Evolutionary conservation across 805 yeast species (phyloP), one percentile per base, ranked within the genome.

Genomic region (Lipomyces kockii): DNA sequence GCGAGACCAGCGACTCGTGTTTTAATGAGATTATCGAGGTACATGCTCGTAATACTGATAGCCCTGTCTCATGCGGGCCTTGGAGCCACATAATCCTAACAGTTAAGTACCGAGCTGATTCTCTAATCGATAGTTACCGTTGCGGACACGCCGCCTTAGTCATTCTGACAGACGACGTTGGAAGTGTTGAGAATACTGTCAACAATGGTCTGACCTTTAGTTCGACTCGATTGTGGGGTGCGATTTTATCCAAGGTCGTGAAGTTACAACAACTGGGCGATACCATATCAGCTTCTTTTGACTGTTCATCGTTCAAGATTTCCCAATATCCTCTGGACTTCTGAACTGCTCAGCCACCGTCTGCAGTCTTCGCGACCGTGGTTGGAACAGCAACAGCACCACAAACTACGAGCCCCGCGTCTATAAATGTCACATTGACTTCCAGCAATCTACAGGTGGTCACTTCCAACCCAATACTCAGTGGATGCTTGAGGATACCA

Each of bases 331-430:
- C 51, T 37, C 46, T 35, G 71, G 64, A 22, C n/a, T 25, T 29
- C 59, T 57, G 54, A 66, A 63, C 59, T 51, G 57, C 59, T 22
- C 66, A 12, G 68, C 66, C 17, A 61, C 58, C 46, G 64, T 52
- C 39, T 68, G 64, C 62, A 59, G 49, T 62, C 58, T 64, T 22
- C 72, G 72, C 39, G 72, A 69, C 63, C 66, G 72, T 22, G 72
- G 72, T 53, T 68, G 71, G 71, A 68, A 68, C 59, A 68, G 70
- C 12, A 29, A 53, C 27, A 70, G 71, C 8, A 68, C 70, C 22
- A 64, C 66, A n/a, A 68, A 68, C 58, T 68, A 27, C 58, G 62
- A 61, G 52, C 65, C 70, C 14, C 62, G 71, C 17, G 57, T 68
- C 20, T 67, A 68, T 58, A 54, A 62, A 53, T 68, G n/a, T 51